A percentile compares a stretch with the other conserved stretches of the same genome.
Conservation (phyloP, 106 monocot species). For the Triglochin maritima region DNA sequence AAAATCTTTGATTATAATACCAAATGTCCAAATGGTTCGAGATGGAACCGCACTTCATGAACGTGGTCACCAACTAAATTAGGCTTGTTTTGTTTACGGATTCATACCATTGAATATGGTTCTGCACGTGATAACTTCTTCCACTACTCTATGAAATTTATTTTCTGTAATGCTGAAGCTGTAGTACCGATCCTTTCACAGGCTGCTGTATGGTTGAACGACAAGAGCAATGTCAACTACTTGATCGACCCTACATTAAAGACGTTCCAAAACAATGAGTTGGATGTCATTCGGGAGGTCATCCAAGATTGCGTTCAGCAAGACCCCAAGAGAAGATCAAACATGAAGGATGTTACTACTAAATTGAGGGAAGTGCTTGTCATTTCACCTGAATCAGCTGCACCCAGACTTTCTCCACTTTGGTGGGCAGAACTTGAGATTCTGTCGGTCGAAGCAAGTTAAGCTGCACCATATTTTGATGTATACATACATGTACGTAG, state of each 20-base stretch:
- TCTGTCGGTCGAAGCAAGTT: constrained; percentile 54
- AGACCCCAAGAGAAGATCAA: constrained; percentile 37
- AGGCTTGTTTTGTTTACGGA: no score
- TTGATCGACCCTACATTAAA: constrained; percentile 60
- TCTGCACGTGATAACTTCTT: no score
- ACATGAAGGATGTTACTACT: constrained; percentile 36
- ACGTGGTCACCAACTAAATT: no score
- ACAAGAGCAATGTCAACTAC: constrained; percentile 19
- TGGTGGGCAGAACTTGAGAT: constrained; percentile 98
- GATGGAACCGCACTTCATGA: no score
- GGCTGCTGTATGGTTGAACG: constrained; percentile 48
- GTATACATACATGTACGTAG: no score
- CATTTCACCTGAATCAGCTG: constrained; percentile 65
- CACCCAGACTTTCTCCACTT: constrained; percentile 63
- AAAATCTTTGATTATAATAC: no score
- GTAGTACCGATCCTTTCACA: constrained; percentile 6
- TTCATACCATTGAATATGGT: background rate
- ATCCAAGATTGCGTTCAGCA: constrained; percentile 50
- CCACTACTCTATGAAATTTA: no score
- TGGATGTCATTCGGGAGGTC: constrained; percentile 47
- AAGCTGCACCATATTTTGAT: background rate
- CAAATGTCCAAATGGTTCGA: no score
- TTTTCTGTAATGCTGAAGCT: no score
- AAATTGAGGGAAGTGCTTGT: constrained; percentile 29
- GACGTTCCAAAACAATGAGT: constrained; percentile 29